Conservation (phyloP, 2,329 filamentous ascomycete genomes). For the Scytalidium lignicola region DNA sequence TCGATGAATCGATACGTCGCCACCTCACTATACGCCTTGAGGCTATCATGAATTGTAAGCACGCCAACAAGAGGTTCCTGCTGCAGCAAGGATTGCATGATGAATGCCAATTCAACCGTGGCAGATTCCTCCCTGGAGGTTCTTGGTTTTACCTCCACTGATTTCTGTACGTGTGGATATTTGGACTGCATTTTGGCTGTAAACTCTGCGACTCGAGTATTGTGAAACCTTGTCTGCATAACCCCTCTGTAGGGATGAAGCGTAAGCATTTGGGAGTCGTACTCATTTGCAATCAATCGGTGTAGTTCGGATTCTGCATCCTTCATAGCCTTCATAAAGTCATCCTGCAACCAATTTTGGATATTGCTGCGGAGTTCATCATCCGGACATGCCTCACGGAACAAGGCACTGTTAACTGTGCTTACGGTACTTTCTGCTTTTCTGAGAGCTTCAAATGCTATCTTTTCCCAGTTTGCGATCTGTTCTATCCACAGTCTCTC, state of each 20-base stretch:
- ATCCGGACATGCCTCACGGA: slow-evolving; percentile 11
- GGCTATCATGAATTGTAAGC: slow-evolving; percentile 6
- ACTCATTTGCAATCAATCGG: slow-evolving; percentile 9
- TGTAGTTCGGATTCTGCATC: slow-evolving; percentile 11
- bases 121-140: no score
- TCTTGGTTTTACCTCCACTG: no score
- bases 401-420: slow-evolving; percentile 5
- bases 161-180: no score
- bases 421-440: slow-evolving; percentile 9
- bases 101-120: no score
- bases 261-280: slow-evolving; percentile 8
- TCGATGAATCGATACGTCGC: slow-evolving; percentile 13
- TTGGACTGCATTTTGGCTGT: background rate
- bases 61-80: slow-evolving; percentile 3
- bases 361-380: slow-evolving; percentile 7
- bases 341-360: slow-evolving; percentile 10
- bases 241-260: slow-evolving; percentile 7
- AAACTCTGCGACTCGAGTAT: slow-evolving; percentile 6
- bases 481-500: slow-evolving; percentile 11
- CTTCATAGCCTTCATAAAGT: slow-evolving; percentile 5
- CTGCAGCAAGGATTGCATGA: no score
- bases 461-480: slow-evolving; percentile 9
- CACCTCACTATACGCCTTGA: slow-evolving; percentile 10
- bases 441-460: slow-evolving; percentile 4
- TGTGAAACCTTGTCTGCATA: background rate